Base-by-base conservation (phyloP, 1,139 yeast genomes). In the Saccharomyces hybrid region DNA sequence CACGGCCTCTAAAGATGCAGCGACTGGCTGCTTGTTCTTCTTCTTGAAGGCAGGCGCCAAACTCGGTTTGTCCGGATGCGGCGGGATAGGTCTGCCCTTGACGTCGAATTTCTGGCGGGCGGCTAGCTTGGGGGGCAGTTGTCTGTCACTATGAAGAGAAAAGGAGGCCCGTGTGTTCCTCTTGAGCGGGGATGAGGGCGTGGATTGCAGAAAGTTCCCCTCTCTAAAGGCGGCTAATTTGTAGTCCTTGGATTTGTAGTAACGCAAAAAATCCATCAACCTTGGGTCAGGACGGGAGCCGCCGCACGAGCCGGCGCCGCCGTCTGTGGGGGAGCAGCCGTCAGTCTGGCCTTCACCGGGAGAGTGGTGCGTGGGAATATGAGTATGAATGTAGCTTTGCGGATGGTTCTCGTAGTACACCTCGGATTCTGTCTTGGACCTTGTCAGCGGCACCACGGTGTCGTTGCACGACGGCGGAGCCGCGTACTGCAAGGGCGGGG, bases 201-300 rank as follows among this genome's bases (percentile, higher is more conserved):
- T 13, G 5, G 44, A 16, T 8, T 25, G 19, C n/a, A 32, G 9
- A 5, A 32, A 31, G 42, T 52, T 54, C 9, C 51, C 46, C 28
- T 65, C 65, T 48, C 47, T 59, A 25, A 75, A 56, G 65, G 74
- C 65, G 16, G 68, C 59, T 2, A 68, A 57, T 3, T 64, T 52
- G 48, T 54, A 56, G 1, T 72, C 72, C 56, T 75, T 77, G 1
- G 70, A 59, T 54, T 74, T 73, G 62, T 79, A 81, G 61, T 78
- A 78, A 50, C 75, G 73, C 55, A 85, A 72, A 62, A 83, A 85
- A 53, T 81, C 83, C 46, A 80, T 80, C 44, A 85, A 66, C 58
- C 81, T 75, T 1, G 86, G 84, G 61, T 84, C 88, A 38, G 44
- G 44, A 3, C 25, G 44, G 3, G 25, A 9, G 6, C 44, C 6